A percentile compares a stretch with the other conserved stretches of the same genome.
Evolutionary conservation across 345 rosid genomes (phyloP).

Genomic region (Acer yangbiense): DNA sequence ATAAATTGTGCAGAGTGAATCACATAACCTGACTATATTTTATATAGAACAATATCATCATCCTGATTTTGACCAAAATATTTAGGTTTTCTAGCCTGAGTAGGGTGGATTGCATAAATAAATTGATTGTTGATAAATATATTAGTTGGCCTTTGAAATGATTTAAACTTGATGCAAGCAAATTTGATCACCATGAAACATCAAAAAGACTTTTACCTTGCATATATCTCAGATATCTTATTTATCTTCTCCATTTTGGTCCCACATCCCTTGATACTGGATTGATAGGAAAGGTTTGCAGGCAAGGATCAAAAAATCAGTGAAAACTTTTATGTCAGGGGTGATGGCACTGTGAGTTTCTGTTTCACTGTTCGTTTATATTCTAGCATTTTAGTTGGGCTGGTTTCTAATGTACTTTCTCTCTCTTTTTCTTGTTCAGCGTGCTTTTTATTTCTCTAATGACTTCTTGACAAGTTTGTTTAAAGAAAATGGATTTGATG

Average conservation of each 20-base stretch:
- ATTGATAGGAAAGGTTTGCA: conserved; percentile 77
- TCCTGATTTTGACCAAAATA: not conserved
- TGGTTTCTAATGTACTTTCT: conserved; percentile 2
- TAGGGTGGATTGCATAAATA: not conserved
- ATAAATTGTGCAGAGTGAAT: not conserved
- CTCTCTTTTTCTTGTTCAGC: conserved; percentile 51
- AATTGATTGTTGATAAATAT: not conserved
- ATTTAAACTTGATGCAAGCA: not conserved
- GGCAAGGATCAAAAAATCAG: conserved; percentile 87
- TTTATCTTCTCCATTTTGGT: conserved; percentile 7
- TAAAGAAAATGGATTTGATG: conserved; percentile 65
- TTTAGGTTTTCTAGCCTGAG: not conserved
- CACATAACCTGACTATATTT: not conserved
- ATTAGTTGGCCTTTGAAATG: not conserved
- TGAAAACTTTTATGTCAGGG: conserved; percentile 87
- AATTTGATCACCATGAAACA: not conserved
- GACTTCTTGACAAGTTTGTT: conserved; percentile 71
- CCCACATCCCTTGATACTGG: conserved; percentile 17
- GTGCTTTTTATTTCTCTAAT: conserved; percentile 86
- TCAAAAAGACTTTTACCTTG: not conserved
- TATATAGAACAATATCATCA: not conserved
- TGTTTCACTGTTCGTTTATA: conserved; percentile 13
- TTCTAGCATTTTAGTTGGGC: conserved; percentile 3
- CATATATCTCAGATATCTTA: not conserved
- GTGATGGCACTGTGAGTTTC: conserved; percentile 93